A percentile compares a stretch with the other conserved stretches of the same genome.
Evolutionary conservation across 2,329 filamentous ascomycete species (phyloP).

Genomic region (Orbilia blumenaviensis): DNA sequence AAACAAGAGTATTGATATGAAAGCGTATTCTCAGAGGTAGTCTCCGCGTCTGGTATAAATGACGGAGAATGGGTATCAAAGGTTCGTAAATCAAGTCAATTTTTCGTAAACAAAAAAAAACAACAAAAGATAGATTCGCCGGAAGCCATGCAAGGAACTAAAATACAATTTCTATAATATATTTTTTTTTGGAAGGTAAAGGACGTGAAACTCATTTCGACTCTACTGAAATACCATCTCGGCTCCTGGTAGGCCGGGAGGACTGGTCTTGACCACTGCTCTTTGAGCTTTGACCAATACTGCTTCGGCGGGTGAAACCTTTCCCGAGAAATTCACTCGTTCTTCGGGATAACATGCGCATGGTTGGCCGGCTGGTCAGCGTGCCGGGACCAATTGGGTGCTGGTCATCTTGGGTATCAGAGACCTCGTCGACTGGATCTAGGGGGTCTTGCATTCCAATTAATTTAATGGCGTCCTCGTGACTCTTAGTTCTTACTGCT

Average conservation of each 20-base stretch:
- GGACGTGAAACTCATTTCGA: background rate
- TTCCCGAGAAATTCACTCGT: conserved; percentile 30
- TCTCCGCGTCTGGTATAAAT: too few species aligned
- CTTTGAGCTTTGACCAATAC: conserved; percentile 18
- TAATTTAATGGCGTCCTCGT: conserved; percentile 23
- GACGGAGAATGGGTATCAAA: too few species aligned
- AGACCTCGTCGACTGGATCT: background rate
- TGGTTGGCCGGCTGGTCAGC: conserved; percentile 24
- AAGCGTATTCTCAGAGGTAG: too few species aligned
- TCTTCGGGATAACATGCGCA: conserved; percentile 25
- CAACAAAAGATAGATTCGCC: background rate
- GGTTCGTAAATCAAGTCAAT: background rate
- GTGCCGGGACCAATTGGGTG: background rate
- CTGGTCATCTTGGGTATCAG: conserved; percentile 9
- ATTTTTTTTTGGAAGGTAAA: background rate
- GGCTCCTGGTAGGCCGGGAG: conserved; percentile 18
- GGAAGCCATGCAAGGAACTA: background rate
- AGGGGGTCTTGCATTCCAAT: conserved; percentile 5
- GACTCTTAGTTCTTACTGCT: conserved; percentile 4
- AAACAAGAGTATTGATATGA: too few species aligned
- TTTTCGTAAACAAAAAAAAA: background rate
- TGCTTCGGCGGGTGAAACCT: conserved; percentile 29
- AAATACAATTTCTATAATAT: background rate
- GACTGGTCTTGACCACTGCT: background rate
- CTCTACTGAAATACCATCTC: conserved; percentile 20